Percentiles rank a stretch among this genome's conserved stretches.
Conservation (phyloP, 148 eudicot species). For the Silene latifolia region DNA sequence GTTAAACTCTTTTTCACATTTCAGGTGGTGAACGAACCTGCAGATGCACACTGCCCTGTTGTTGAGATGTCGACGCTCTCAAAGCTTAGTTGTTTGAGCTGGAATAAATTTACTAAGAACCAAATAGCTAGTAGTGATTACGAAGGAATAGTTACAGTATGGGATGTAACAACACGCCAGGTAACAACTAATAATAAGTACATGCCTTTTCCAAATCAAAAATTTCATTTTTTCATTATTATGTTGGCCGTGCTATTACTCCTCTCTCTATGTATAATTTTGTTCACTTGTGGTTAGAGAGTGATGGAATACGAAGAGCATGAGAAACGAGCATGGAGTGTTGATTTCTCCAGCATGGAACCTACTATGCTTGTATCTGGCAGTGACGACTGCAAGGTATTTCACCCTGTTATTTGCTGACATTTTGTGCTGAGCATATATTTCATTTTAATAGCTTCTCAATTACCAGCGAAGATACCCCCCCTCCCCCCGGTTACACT, state of each 20-base stretch:
- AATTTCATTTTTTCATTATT: slow-evolving; percentile 7
- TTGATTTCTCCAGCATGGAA: slow-evolving; percentile 67
- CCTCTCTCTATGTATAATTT: not conserved
- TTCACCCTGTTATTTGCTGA: not conserved
- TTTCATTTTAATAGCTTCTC: not conserved
- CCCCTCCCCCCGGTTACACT: too few relatives aligned
- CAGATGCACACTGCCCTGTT: slow-evolving; percentile 65
- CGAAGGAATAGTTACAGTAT: slow-evolving; percentile 71
- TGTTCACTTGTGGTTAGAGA: slow-evolving; percentile 34
- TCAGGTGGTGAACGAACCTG: slow-evolving; percentile 72
- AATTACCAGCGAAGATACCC: too few relatives aligned
- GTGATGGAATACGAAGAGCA: slow-evolving; percentile 80
- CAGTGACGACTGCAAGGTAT: slow-evolving; percentile 77
- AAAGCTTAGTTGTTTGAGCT: slow-evolving; percentile 72
- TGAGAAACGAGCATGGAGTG: slow-evolving; percentile 80
- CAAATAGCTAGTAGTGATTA: slow-evolving; percentile 79
- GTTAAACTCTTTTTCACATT: slow-evolving; percentile 10
- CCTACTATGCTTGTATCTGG: slow-evolving; percentile 83
- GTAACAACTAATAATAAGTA: slow-evolving; percentile 25
- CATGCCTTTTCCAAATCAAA: not conserved
- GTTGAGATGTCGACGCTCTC: slow-evolving; percentile 70
- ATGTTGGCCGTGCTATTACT: not conserved
- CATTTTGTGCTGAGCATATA: not conserved
- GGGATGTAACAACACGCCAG: slow-evolving; percentile 72
- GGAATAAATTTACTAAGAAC: slow-evolving; percentile 69